phyloP scores from a whole-genome alignment of 1,284 basidiomycete genomes.

The Caloboletus firmus region DNA sequence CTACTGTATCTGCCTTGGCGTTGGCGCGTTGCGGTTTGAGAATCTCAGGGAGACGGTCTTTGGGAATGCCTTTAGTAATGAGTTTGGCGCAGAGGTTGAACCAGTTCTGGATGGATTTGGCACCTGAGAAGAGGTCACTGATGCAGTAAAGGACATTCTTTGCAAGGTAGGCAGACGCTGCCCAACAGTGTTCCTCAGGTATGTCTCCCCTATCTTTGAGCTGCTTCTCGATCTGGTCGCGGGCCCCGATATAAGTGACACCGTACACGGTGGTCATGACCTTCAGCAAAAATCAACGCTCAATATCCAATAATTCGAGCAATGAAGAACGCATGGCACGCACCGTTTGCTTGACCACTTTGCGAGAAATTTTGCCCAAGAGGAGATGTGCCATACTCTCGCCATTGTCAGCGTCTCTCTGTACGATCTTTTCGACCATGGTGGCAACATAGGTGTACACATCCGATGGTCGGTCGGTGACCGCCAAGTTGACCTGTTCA shows the following conservation, averaged over 20 bases:
- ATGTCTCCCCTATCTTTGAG: conserved; percentile 79
- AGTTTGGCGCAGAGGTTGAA: conserved; percentile 81
- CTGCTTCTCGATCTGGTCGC: conserved; percentile 93
- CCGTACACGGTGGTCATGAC: conserved; percentile 99
- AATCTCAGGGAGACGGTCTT: conserved; percentile 65
- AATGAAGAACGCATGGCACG: conserved; percentile 24
- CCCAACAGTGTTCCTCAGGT: conserved; percentile 71
- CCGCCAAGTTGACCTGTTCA: conserved; percentile 88
- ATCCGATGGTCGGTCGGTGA: conserved; percentile 87
- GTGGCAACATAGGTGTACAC: conserved; percentile 94
- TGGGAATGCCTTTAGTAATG: conserved; percentile 86
- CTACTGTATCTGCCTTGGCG: conserved; percentile 20
- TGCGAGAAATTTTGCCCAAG: conserved; percentile 82
- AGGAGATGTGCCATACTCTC: conserved; percentile 64
- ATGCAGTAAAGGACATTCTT: conserved; percentile 81
- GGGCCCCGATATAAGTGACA: conserved; percentile 93
- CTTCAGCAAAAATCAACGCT: conserved; percentile 33
- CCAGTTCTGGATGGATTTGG: conserved; percentile 92
- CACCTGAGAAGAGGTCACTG: conserved; percentile 90
- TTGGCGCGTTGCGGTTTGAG: conserved; percentile 25
- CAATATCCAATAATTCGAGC: conserved; percentile 1
- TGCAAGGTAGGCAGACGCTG: conserved; percentile 81
- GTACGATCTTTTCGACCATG: conserved; percentile 67
- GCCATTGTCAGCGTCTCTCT: conserved; percentile 38
- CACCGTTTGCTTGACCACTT: conserved; percentile 98